Conservation (phyloP, 2,329 filamentous ascomycete genomes). For the Trichoderma guizhouense region DNA sequence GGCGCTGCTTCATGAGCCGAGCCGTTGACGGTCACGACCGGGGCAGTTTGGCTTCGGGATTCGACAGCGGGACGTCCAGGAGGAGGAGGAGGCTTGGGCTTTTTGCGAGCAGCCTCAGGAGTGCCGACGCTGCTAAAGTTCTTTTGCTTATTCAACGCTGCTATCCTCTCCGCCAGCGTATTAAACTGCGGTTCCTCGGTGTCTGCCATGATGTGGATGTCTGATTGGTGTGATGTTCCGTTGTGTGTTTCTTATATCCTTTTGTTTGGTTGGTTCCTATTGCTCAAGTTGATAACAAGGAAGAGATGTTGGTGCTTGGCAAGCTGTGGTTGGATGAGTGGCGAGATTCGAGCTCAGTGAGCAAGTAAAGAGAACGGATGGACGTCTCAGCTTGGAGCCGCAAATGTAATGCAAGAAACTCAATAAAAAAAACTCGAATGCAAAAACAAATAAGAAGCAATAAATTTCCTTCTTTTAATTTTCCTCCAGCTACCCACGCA, state of each 20-base stretch:
- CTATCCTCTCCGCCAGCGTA: conserved; percentile 60
- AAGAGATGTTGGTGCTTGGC: not conserved
- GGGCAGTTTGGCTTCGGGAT: conserved; percentile 35
- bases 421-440: not conserved
- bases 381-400: not conserved
- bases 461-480: not conserved
- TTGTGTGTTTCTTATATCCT: not conserved
- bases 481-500: not conserved
- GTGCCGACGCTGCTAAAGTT: conserved; percentile 43
- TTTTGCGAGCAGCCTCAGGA: conserved; percentile 41
- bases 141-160: conserved; percentile 60
- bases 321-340: not conserved
- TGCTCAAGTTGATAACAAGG: not conserved
- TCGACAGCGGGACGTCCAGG: conserved; percentile 38
- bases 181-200: conserved; percentile 60
- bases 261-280: not conserved
- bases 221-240: not conserved
- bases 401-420: not conserved
- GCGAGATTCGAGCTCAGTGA: not conserved
- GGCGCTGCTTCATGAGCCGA: conserved; percentile 33
- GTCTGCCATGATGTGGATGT: conserved; percentile 50
- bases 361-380: not conserved
- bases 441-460: not conserved
- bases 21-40: conserved; percentile 28
- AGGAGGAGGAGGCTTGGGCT: conserved; percentile 34